phyloP scores from a whole-genome alignment of 805 yeast species.

The Torulaspora delbrueckii region DNA sequence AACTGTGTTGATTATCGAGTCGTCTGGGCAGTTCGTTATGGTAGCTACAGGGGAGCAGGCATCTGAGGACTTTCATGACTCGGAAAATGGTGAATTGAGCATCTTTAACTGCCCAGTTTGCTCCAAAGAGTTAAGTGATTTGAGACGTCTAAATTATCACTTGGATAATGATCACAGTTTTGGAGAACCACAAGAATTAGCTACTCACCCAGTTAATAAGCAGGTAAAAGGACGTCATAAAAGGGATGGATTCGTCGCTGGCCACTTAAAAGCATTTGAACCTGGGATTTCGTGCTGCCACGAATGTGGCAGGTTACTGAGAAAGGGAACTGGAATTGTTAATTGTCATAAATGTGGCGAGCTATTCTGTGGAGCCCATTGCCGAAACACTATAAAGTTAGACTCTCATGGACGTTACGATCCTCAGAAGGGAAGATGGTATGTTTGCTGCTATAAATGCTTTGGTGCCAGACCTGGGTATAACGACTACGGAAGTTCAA shows the following conservation, averaged over 20 bases:
- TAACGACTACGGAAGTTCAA: constrained; percentile 40
- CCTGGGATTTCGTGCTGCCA: constrained; percentile 26
- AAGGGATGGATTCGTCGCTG: constrained; percentile 29
- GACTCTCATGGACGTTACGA: constrained; percentile 45
- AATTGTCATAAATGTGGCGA: constrained; percentile 78
- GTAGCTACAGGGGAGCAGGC: background rate
- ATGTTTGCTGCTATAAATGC: constrained; percentile 64
- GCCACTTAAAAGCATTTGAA: constrained; percentile 36
- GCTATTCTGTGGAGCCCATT: constrained; percentile 62
- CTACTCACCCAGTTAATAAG: background rate
- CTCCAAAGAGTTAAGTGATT: constrained; percentile 48
- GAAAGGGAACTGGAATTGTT: constrained; percentile 38
- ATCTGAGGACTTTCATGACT: background rate
- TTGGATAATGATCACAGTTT: constrained; percentile 61
- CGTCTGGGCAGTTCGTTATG: background rate
- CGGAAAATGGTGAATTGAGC: background rate
- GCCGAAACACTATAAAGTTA: constrained; percentile 50
- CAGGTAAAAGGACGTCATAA: constrained; percentile 39
- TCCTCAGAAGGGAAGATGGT: constrained; percentile 55
- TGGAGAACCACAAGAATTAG: constrained; percentile 16
- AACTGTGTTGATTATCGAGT: background rate
- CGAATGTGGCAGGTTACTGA: constrained; percentile 54
- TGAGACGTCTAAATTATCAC: constrained; percentile 59
- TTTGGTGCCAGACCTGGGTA: constrained; percentile 52
- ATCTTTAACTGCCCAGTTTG: constrained; percentile 62